Evolutionary conservation across 106 monocot species (phyloP).

Genomic region (Allium fistulosum): DNA sequence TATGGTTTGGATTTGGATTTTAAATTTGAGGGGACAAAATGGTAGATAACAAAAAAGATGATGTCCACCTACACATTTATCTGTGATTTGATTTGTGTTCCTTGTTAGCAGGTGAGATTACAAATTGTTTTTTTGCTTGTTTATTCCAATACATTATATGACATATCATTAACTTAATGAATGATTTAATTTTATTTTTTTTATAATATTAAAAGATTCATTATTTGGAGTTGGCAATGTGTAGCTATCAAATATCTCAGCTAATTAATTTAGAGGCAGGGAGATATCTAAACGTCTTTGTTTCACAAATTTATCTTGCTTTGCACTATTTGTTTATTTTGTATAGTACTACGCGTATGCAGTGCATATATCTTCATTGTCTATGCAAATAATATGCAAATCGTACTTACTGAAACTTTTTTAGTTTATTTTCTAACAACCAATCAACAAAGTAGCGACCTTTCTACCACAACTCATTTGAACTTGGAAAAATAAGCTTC

Average conservation of each 20-base stretch:
- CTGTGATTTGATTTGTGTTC: too few relatives aligned
- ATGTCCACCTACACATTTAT: too few relatives aligned
- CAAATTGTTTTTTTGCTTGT: too few relatives aligned
- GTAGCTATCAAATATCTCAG: conserved; percentile 8
- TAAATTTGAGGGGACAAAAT: too few relatives aligned
- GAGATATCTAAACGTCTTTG: background rate
- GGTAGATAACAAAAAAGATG: too few relatives aligned
- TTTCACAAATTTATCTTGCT: conserved; percentile 1
- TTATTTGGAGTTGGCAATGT: background rate
- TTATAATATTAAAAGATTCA: background rate
- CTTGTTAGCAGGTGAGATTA: too few relatives aligned
- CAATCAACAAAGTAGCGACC: too few relatives aligned
- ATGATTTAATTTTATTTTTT: background rate
- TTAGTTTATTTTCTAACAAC: too few relatives aligned
- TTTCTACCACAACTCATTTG: too few relatives aligned
- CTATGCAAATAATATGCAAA: background rate
- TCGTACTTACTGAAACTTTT: background rate
- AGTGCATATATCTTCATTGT: background rate
- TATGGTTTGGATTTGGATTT: too few relatives aligned
- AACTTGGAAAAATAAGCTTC: too few relatives aligned
- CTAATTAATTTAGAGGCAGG: conserved; percentile 6
- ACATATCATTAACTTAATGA: background rate
- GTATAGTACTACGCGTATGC: background rate
- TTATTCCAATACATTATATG: too few relatives aligned
- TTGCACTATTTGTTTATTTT: background rate